phyloP scores from a whole-genome alignment of 1,284 basidiomycete species.

The Cryptococcus floricola region DNA sequence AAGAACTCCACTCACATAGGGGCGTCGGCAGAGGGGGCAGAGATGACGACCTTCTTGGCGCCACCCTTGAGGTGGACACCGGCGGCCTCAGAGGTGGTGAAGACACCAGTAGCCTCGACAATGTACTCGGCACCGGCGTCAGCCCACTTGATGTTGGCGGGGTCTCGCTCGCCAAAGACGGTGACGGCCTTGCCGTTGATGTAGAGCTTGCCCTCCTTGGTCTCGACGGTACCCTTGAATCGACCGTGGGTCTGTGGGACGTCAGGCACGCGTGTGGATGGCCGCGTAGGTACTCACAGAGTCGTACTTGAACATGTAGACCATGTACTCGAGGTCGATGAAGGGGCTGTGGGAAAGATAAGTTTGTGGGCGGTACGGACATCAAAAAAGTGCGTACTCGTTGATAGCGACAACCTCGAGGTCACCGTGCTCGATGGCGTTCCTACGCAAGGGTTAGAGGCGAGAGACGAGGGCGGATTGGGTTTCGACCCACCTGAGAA shows the following conservation, averaged over 20 bases:
- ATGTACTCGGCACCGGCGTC: constrained; percentile 83
- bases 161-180: constrained; percentile 85
- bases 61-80: constrained; percentile 94
- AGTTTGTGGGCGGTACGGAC: background rate
- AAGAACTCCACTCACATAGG: constrained; percentile 63
- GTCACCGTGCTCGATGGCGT: constrained; percentile 74
- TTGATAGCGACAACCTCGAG: constrained; percentile 84
- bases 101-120: constrained; percentile 98
- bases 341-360: constrained; percentile 64
- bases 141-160: constrained; percentile 81
- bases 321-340: constrained; percentile 95
- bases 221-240: constrained; percentile 81
- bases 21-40: constrained; percentile 95
- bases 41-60: constrained; percentile 99
- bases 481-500: constrained; percentile 56
- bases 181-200: constrained; percentile 76
- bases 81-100: constrained; percentile 90
- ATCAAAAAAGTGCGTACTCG: constrained; percentile 60
- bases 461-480: background rate
- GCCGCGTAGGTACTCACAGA: constrained; percentile 43
- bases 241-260: constrained; percentile 71
- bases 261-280: background rate
- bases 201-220: constrained; percentile 84
- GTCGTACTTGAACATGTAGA: constrained; percentile 99
- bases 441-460: constrained; percentile 52